These are phyloP conservation scores for Candida bentonensis DNA, from an alignment of 805 yeast species.

Conservation along the genomic window DNA sequence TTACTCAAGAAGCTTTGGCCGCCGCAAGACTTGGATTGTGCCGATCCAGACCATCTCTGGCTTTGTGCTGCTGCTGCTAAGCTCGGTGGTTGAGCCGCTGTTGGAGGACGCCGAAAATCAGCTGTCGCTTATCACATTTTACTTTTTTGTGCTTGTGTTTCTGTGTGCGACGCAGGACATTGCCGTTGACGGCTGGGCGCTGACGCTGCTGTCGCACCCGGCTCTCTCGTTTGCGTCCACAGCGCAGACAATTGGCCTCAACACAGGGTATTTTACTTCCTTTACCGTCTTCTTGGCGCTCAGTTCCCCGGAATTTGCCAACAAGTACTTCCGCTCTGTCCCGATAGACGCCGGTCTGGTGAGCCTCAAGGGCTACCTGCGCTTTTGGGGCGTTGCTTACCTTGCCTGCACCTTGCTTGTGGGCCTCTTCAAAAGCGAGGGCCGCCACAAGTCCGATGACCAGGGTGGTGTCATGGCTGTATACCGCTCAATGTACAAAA, in stretches of 20 bases:
- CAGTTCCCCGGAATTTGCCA: slow-evolving; percentile 85
- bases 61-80: slow-evolving; percentile 48
- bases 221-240: slow-evolving; percentile 88
- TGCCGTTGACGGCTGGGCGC: slow-evolving; percentile 98
- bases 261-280: slow-evolving; percentile 81
- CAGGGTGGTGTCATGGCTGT: slow-evolving; percentile 21
- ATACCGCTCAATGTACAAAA: slow-evolving; percentile 22
- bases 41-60: slow-evolving; percentile 85
- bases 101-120: slow-evolving; percentile 35
- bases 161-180: slow-evolving; percentile 96
- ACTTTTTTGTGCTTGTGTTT: slow-evolving; percentile 66
- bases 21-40: slow-evolving; percentile 86
- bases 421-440: slow-evolving; percentile 51
- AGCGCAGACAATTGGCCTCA: slow-evolving; percentile 92
- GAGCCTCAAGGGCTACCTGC: slow-evolving; percentile 60
- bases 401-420: slow-evolving; percentile 51
- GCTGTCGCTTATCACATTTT: slow-evolving; percentile 43
- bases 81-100: slow-evolving; percentile 37
- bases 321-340: slow-evolving; percentile 53
- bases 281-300: slow-evolving; percentile 86
- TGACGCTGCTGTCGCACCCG: slow-evolving; percentile 65
- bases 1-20: slow-evolving; percentile 52
- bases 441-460: slow-evolving; percentile 31
- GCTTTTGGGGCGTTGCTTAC: slow-evolving; percentile 64
- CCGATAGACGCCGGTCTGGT: slow-evolving; percentile 57